Evolutionary conservation across 257 asterid species (phyloP), one percentile per base, ranked within the genome.

Genomic region (Rubia yunnanensis): DNA sequence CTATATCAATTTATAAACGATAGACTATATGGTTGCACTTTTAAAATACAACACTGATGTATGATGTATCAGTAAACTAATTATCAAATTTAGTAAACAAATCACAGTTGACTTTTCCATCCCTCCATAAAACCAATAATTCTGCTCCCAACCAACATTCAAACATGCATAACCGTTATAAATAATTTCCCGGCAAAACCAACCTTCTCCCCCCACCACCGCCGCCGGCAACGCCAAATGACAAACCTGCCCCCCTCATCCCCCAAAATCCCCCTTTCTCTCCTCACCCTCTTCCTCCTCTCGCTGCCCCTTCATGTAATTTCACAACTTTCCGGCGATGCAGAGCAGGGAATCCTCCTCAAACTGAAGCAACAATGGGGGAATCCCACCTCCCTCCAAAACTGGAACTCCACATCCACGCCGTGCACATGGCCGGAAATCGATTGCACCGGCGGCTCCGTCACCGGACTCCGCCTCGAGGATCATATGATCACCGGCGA

Each of bases 361-460:
- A 65, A 74, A 59, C 64, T 83, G 28, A 81, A 83, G 59, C 69
- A 76, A 5, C 76, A 76, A 4, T 86, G 87, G 89, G 74, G 69
- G 5, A 68, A 72, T 72, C 79, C 87, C 15, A 26, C 64, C 0
- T 62, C 79, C 0, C 79, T 83, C 9, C 24, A 30, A 1, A 28
- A 62, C 5, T 86, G 94, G 88, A 78, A 72, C 68, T 48, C 78
- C 22, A 35, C 83, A 22, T 76, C 86, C 18, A 68, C 72, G 0
- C 80, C 78, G 0, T 78, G 86, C 44, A 31, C 4, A 24, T 81
- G 86, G 83, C 74, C 71, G 66, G 80, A 63, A 10, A 76, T 81
- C 32, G 34, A 4, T 24, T 81, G 86, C 50, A 55, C 78, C 23
- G 60, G n/a, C 32, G 78, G 82, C 54, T 31, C 78, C 13, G 89